Base-by-base conservation (phyloP, 331 rosid genomes). In the Malus hybrid region DNA sequence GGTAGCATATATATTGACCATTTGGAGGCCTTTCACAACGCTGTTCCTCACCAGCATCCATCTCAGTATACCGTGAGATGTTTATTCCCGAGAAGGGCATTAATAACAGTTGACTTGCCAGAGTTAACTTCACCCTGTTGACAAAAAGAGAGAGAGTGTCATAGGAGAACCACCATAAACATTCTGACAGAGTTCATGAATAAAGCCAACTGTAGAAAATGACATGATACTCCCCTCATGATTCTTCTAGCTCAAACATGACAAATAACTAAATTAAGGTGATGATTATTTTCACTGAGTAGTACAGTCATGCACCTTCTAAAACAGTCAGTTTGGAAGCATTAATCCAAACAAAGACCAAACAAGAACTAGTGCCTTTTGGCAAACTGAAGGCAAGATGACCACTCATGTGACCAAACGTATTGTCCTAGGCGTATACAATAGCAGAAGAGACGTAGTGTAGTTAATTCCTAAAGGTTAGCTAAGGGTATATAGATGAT, bases 121-220 rank as follows among this genome's bases (percentile, higher is more conserved):
- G 97, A 94, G 87, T 94, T 94, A 87, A 94, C 92, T 79, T 94
- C 97, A 69, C 99, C 99, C 99, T 94, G 84, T 65, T 48, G 54
- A 80, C 74, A 80, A 61, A 76, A 74, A 66, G 60, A 80, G 22
- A 78, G 71, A 39, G 31, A 69, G 31, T 36, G 61, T 71, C 82
- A 83, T 72, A 44, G 65, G 29, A 33, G 68, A 75, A 75, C 83
- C 61, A 81, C 67, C 55, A 16, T 80, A 31, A 60, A 83, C 78
- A 84, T 79, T 69, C 75, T 44, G 33, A 76, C 28, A 3, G 11
- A 60, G 5, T 39, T 27, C 42, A 62, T 28, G 16, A 73, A 16
- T n/a, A 69, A 54, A 36, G 57, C 59, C 18, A 28, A 62, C 31
- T 14, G 15, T 15, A 19, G 20, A 50, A 67, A 66, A 54, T 56